Conservation (phyloP, 176 grass and related monocot species). For the Chrysopogon serrulatus region DNA sequence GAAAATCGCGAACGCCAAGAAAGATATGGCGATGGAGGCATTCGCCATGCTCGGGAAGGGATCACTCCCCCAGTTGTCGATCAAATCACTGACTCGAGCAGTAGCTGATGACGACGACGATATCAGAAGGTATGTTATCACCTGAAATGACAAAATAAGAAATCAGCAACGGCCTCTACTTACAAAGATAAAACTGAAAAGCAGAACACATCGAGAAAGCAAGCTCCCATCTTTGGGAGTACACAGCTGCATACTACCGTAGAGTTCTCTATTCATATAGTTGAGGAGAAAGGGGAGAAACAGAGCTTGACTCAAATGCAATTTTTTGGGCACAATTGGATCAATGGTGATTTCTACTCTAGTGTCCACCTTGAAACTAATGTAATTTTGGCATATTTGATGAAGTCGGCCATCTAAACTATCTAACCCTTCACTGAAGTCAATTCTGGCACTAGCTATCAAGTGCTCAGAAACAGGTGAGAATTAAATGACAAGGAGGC, state of each 20-base stretch:
- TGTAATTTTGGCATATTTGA: neutral
- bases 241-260: neutral
- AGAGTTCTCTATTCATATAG: neutral
- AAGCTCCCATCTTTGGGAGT: neutral
- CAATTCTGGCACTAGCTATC: neutral
- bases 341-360: neutral
- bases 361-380: neutral
- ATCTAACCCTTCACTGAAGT: neutral
- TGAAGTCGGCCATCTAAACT: neutral
- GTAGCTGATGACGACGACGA: conserved; percentile 86
- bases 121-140: conserved; percentile 85
- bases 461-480: neutral
- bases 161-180: neutral
- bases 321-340: neutral
- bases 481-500: neutral
- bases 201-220: neutral
- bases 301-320: neutral
- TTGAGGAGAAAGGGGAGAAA: neutral
- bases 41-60: conserved; percentile 80
- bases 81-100: conserved; percentile 62
- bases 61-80: conserved; percentile 85
- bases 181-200: neutral
- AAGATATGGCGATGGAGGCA: conserved; percentile 77
- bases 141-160: conserved; percentile 31
- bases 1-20: conserved; percentile 79